Conservation (phyloP, 208 protist species). For the Crithidia thermophila region DNA sequence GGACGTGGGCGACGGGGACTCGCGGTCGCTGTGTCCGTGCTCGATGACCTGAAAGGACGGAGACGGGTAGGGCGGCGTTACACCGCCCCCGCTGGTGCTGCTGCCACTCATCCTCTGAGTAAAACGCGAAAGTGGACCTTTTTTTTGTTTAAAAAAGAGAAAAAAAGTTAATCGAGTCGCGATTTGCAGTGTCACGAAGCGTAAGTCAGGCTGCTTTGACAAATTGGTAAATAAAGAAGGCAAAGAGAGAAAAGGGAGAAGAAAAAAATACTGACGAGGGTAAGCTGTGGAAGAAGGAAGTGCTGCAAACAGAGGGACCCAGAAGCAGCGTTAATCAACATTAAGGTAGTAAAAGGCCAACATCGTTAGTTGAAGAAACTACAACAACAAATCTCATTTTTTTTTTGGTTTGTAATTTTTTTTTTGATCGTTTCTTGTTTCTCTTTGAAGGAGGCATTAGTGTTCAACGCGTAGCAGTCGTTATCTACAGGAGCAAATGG, state of each 20-base stretch:
- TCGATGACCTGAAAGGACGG: neutral
- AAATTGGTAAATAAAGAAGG: neutral
- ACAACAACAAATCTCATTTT: too few relatives aligned
- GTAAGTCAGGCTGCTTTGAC: neutral
- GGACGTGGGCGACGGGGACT: conserved; percentile 1
- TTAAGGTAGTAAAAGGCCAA: too few relatives aligned
- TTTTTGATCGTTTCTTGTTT: too few relatives aligned
- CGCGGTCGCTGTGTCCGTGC: neutral
- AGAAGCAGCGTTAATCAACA: neutral
- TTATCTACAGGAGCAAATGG: too few relatives aligned
- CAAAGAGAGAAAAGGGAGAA: neutral
- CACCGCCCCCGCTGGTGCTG: conserved; percentile 7
- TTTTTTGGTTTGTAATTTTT: too few relatives aligned
- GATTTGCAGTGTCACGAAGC: too few relatives aligned
- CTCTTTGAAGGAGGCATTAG: too few relatives aligned
- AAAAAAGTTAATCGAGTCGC: too few relatives aligned
- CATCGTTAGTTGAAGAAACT: too few relatives aligned
- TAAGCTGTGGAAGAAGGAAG: too few relatives aligned
- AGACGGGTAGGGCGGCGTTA: conserved; percentile 8
- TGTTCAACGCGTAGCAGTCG: too few relatives aligned
- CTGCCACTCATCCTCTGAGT: conserved; percentile 30
- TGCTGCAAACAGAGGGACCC: neutral
- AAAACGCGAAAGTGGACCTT: too few relatives aligned
- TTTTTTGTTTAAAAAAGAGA: neutral
- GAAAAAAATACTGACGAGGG: conserved; percentile 2